Percentiles rank a stretch among this genome's conserved stretches.
Evolutionary conservation across 202 grass and related monocot species (phyloP).

Genomic region (Schoenoplectus triqueter): DNA sequence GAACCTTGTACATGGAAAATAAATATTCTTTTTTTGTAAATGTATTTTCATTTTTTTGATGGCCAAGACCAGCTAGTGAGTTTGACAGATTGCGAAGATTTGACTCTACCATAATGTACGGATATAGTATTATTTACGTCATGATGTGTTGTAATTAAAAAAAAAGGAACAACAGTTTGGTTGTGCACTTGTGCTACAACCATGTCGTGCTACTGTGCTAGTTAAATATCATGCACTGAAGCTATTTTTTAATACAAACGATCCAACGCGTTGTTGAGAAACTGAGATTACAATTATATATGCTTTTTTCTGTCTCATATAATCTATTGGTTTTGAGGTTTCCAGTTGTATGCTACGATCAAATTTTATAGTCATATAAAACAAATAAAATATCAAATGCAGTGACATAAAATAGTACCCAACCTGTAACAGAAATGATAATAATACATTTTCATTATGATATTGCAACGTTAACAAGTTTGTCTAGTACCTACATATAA

Average conservation of each 20-base stretch:
- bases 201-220: background rate
- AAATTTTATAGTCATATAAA: background rate
- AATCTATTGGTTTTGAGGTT: background rate
- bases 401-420: slow-evolving; percentile 6
- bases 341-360: slow-evolving; percentile 12
- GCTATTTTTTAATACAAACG: background rate
- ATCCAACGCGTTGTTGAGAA: background rate
- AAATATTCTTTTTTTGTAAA: background rate
- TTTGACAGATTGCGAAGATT: background rate
- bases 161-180: background rate
- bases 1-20: background rate
- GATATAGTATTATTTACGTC: too few relatives aligned
- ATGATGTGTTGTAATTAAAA: too few relatives aligned
- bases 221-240: background rate
- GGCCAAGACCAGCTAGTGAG: background rate
- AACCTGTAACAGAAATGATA: slow-evolving; percentile 23
- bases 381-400: background rate
- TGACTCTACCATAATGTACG: background rate
- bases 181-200: background rate
- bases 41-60: background rate
- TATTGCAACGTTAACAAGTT: background rate
- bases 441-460: background rate
- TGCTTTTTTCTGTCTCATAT: background rate
- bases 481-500: background rate
- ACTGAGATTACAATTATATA: background rate